These are phyloP conservation scores for Aleurites moluccanus DNA, from an alignment of 441 rosid genomes.

Conservation along the genomic window DNA sequence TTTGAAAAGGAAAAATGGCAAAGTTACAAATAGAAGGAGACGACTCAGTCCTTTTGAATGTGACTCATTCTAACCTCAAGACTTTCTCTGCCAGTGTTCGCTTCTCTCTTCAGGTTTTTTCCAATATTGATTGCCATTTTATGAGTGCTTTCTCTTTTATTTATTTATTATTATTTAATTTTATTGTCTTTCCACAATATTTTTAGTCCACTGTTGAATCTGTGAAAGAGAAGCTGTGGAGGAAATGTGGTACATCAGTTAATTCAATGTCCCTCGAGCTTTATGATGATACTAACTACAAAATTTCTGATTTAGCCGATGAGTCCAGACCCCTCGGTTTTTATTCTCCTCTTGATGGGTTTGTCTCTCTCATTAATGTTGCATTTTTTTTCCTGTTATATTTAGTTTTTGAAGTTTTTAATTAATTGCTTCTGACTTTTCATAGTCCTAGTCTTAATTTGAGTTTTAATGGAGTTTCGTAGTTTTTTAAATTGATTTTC, in stretches of 20 bases:
- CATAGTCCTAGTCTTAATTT: background rate
- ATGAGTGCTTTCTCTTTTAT: background rate
- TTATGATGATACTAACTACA: constrained; percentile 65
- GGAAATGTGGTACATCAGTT: constrained; percentile 83
- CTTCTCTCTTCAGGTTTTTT: constrained; percentile 71
- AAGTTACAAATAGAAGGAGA: constrained; percentile 59
- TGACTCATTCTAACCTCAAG: constrained; percentile 86
- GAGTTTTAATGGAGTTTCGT: background rate
- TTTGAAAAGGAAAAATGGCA: constrained; percentile 41
- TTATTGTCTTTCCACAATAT: constrained; percentile 24
- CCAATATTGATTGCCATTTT: background rate
- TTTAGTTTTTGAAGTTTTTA: background rate
- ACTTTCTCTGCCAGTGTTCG: constrained; percentile 68
- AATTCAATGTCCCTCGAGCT: constrained; percentile 74
- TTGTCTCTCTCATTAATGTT: constrained; percentile 10
- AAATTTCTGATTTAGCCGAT: constrained; percentile 55
- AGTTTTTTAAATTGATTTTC: background rate
- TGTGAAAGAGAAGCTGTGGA: constrained; percentile 93
- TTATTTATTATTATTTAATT: background rate
- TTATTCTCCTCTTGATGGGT: constrained; percentile 86
- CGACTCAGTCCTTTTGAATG: constrained; percentile 66
- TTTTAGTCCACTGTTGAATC: constrained; percentile 73
- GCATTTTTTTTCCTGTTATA: background rate
- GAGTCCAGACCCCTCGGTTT: constrained; percentile 68
- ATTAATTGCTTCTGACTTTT: background rate